Percentiles rank a stretch among this genome's conserved stretches.
Evolutionary conservation across 495 filamentous ascomycete genomes (phyloP).

Genomic region (Immersiella caudata): DNA sequence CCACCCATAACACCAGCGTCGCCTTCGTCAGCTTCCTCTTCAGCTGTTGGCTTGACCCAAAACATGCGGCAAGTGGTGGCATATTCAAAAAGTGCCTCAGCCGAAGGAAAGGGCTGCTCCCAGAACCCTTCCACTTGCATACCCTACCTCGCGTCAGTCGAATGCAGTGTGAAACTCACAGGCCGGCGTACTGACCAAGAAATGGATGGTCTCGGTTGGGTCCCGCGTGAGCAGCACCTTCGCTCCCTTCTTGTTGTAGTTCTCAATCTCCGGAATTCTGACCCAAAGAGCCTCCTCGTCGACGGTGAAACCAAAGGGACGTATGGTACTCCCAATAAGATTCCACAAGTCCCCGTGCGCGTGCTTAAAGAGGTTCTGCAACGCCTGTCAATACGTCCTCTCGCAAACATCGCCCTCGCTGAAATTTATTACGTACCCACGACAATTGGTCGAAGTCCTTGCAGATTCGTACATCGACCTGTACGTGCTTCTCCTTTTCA

Average conservation of each 20-base stretch:
- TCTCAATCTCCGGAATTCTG: conserved; percentile 65
- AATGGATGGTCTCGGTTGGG: conserved; percentile 55
- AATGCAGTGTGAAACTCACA: background rate
- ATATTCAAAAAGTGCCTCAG: conserved; percentile 61
- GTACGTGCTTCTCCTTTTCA: conserved; percentile 45
- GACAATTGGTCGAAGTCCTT: conserved; percentile 42
- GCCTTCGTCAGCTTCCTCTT: conserved; percentile 23
- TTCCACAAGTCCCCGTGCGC: conserved; percentile 70
- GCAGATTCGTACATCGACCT: conserved; percentile 66
- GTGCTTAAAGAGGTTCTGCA: conserved; percentile 56
- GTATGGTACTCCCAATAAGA: conserved; percentile 62
- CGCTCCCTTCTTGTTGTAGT: conserved; percentile 53
- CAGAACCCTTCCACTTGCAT: conserved; percentile 48
- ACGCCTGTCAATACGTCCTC: background rate
- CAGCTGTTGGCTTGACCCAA: conserved; percentile 35
- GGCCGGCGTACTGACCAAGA: conserved; percentile 41
- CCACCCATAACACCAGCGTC: conserved; percentile 26
- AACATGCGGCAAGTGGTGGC: conserved; percentile 58
- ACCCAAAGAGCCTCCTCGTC: conserved; percentile 62
- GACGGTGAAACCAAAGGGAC: conserved; percentile 63
- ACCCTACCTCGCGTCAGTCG: conserved; percentile 32
- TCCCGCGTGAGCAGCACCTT: conserved; percentile 59
- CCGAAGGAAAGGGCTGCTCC: conserved; percentile 49
- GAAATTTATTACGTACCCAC: conserved; percentile 46
- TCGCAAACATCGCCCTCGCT: background rate